phyloP scores from a whole-genome alignment of 2,329 filamentous ascomycete genomes.

The Penicillium sp. region DNA sequence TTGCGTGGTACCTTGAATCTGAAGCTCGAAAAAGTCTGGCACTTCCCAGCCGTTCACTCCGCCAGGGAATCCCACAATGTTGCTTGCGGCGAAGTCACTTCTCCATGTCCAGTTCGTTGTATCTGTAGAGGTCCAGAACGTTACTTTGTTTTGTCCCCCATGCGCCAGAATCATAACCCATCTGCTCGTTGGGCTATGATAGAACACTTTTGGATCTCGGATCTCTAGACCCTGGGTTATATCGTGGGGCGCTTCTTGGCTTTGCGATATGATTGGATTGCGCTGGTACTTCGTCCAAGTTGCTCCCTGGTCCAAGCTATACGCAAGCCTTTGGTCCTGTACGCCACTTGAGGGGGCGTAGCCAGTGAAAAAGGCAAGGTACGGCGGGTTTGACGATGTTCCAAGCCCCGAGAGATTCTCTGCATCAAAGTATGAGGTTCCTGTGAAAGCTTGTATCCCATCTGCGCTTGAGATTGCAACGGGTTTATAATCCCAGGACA shows the following conservation, averaged over 20 bases:
- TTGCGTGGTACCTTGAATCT: background rate
- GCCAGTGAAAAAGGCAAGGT: background rate
- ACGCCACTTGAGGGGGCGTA: background rate
- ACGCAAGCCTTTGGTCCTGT: slow-evolving; percentile 1
- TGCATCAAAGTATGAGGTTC: background rate
- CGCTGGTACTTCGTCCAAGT: background rate
- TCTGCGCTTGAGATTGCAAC: background rate
- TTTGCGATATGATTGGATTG: background rate
- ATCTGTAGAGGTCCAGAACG: background rate
- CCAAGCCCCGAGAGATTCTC: background rate
- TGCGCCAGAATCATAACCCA: background rate
- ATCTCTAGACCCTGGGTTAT: background rate
- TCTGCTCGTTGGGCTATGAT: background rate
- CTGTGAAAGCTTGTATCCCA: background rate
- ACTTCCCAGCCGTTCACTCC: background rate
- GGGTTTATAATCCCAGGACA: background rate
- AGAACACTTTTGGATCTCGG: background rate
- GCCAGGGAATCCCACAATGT: background rate
- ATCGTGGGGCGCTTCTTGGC: background rate
- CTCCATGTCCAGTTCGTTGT: background rate
- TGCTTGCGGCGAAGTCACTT: background rate
- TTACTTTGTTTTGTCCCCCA: background rate
- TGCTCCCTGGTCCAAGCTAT: background rate
- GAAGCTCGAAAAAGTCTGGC: background rate
- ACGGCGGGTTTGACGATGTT: background rate